A percentile compares a stretch with the other conserved stretches of the same genome.
phyloP scores from a whole-genome alignment of 345 rosid species.

The Hypericum perforatum region DNA sequence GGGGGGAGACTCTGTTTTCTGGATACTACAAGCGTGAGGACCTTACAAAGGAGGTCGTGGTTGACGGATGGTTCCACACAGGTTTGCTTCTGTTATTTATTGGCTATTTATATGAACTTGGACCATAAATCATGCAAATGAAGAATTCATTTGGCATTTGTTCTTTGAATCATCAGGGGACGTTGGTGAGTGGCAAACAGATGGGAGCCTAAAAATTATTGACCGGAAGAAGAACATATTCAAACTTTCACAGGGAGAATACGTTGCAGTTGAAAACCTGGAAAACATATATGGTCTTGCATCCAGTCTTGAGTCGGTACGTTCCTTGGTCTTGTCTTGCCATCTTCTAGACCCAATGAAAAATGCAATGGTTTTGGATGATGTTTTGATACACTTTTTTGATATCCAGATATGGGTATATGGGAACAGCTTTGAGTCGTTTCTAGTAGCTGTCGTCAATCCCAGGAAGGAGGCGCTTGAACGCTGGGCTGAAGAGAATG shows the following conservation, averaged over 20 bases:
- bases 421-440: conserved; percentile 93
- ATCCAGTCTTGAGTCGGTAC: conserved; percentile 65
- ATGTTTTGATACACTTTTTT: conserved; percentile 2
- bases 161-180: conserved; percentile 48
- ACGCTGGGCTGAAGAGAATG: conserved; percentile 66
- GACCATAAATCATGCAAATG: neutral
- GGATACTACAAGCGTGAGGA: conserved; percentile 93
- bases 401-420: conserved; percentile 77
- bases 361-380: neutral
- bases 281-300: conserved; percentile 69
- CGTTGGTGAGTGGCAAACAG: conserved; percentile 94
- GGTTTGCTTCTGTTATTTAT: conserved; percentile 27
- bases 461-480: conserved; percentile 69
- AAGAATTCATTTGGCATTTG: neutral
- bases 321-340: neutral
- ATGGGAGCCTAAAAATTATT: conserved; percentile 88
- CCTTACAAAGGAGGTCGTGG: conserved; percentile 67
- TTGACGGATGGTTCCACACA: conserved; percentile 96
- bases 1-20: conserved; percentile 64
- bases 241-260: conserved; percentile 97
- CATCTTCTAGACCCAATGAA: no score
- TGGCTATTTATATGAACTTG: neutral
- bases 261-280: conserved; percentile 92
- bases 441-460: conserved; percentile 75
- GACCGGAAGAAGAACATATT: conserved; percentile 94